Evolutionary conservation across 2,329 filamentous ascomycete genomes (phyloP).

Genomic region (Arthrinium puccinioides): DNA sequence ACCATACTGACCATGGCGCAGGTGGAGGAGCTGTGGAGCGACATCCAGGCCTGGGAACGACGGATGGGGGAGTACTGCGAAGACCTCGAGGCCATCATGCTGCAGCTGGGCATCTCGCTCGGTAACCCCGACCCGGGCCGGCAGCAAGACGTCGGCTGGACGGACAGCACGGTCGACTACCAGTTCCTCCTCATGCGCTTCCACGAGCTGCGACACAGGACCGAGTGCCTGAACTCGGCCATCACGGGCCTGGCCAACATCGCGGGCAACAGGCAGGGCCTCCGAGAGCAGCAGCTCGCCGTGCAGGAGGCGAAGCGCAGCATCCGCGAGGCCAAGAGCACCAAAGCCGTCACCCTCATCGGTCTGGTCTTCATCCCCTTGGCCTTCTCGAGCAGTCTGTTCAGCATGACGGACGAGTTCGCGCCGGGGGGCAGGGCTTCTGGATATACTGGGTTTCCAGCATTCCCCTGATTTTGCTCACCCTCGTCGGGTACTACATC

Average conservation of each 20-base stretch:
- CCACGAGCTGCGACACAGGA: constrained; percentile 14
- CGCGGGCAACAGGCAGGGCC: constrained; percentile 15
- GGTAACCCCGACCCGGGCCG: constrained; percentile 3
- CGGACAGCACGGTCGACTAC: constrained; percentile 12
- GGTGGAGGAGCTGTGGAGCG: constrained; percentile 19
- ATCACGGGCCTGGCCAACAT: constrained; percentile 16
- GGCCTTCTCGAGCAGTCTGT: constrained; percentile 12
- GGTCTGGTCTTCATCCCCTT: constrained; percentile 17
- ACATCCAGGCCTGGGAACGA: constrained; percentile 17
- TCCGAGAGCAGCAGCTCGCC: constrained; percentile 13
- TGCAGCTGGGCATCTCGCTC: constrained; percentile 16
- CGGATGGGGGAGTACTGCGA: constrained; percentile 17
- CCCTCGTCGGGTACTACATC: constrained; percentile 10
- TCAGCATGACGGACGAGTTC: constrained; percentile 15
- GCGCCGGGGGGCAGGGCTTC: constrained; percentile 10
- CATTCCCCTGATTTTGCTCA: constrained; percentile 11
- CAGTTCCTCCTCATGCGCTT: constrained; percentile 14
- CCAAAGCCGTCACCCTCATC: constrained; percentile 15
- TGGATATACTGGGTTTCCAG: constrained; percentile 14
- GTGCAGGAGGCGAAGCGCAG: constrained; percentile 15
- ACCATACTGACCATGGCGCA: constrained; percentile 9
- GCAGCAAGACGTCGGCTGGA: constrained; percentile 3
- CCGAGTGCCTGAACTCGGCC: constrained; percentile 13
- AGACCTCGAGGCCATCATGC: constrained; percentile 17
- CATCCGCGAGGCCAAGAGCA: constrained; percentile 16